Conservation (phyloP, 83 land plant species). For the Picea abies region DNA sequence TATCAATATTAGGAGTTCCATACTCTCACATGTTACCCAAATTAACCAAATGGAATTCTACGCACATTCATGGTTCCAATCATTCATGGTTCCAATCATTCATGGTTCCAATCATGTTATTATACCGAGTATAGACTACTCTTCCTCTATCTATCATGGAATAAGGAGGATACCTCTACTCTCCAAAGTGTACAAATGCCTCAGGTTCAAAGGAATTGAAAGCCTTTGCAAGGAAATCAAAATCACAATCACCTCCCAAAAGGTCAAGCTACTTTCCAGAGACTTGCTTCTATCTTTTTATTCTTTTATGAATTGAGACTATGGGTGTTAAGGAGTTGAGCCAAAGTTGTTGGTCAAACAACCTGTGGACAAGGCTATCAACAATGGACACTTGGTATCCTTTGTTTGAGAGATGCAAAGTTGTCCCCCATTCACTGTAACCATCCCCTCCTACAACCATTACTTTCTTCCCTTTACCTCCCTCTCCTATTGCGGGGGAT, state of each 20-base stretch:
- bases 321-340: slow-evolving; percentile 89
- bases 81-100: no score
- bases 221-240: slow-evolving; percentile 81
- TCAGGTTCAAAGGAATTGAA: slow-evolving; percentile 88
- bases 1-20: slow-evolving; percentile 91
- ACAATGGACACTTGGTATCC: slow-evolving; percentile 91
- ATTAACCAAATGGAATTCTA: slow-evolving; percentile 89
- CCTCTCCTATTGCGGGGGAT: slow-evolving; percentile 6
- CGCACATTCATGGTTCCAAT: no score
- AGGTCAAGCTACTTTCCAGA: slow-evolving; percentile 74
- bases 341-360: slow-evolving; percentile 92
- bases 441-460: slow-evolving; percentile 99
- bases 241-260: slow-evolving; percentile 93
- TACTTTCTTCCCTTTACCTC: slow-evolving; percentile 48
- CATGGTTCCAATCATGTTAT: slow-evolving; percentile 92
- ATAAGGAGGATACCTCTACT: slow-evolving; percentile 95
- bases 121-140: slow-evolving; percentile 91
- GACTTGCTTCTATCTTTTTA: slow-evolving; percentile 73
- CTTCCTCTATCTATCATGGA: slow-evolving; percentile 95
- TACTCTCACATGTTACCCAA: slow-evolving; percentile 95
- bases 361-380: slow-evolving; percentile 86
- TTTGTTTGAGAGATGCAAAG: slow-evolving; percentile 89
- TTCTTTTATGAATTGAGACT: slow-evolving; percentile 76
- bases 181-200: slow-evolving; percentile 92
- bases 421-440: slow-evolving; percentile 98